phyloP scores from a whole-genome alignment of 805 yeast species.

The Candida maris region DNA sequence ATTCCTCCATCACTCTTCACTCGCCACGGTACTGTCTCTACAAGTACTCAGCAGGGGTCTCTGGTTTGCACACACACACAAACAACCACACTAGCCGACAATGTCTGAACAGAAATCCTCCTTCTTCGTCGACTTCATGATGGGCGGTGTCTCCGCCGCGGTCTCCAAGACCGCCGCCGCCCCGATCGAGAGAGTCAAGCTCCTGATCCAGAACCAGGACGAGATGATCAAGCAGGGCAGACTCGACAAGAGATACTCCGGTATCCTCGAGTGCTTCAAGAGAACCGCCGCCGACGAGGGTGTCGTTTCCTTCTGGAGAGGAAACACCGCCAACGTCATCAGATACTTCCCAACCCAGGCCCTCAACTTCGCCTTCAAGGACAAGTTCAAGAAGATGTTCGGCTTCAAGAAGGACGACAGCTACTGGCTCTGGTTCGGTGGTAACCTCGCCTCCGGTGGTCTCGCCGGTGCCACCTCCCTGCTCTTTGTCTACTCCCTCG shows the following conservation, averaged over 20 bases:
- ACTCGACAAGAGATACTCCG: conserved; percentile 78
- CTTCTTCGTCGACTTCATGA: conserved; percentile 68
- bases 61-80: too few relatives aligned
- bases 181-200: conserved; percentile 95
- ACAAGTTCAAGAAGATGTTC: conserved; percentile 90
- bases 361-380: conserved; percentile 97
- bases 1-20: too few relatives aligned
- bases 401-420: conserved; percentile 96
- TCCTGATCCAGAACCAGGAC: conserved; percentile 95
- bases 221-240: conserved; percentile 98
- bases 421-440: conserved; percentile 92
- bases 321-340: conserved; percentile 98
- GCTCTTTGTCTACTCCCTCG: conserved; percentile 92
- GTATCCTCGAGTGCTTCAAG: conserved; percentile 90
- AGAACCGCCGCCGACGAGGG: conserved; percentile 96
- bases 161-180: conserved; percentile 98
- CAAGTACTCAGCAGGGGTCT: too few relatives aligned
- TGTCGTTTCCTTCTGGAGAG: conserved; percentile 94
- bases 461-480: conserved; percentile 95
- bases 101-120: conserved; percentile 40
- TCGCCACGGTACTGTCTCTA: too few relatives aligned
- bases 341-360: conserved; percentile 99
- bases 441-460: conserved; percentile 99
- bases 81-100: too few relatives aligned
- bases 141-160: conserved; percentile 99